Base-by-base conservation (phyloP, 106 monocot species). In the Phalaenopsis aphrodite region DNA sequence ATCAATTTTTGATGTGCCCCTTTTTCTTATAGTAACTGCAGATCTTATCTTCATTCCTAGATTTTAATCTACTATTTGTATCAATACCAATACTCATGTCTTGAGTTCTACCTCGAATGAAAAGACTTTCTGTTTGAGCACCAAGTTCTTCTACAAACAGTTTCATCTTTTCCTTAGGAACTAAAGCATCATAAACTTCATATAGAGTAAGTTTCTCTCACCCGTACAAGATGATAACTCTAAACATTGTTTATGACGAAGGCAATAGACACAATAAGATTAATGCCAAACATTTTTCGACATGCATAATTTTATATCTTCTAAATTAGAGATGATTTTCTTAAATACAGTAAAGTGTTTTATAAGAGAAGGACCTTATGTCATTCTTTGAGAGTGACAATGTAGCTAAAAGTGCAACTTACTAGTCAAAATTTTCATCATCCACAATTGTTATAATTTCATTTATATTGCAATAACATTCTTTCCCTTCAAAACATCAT, bases 1-100 rank as follows among this genome's bases (percentile, higher is more conserved):
- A n/a, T n/a, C n/a, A n/a, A n/a, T n/a, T 19, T n/a, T 77, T 77
- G 3, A 30, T 77, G 55, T 77, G 52, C 21, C 49, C 14, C 55
- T 45, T 45, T 75, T 75, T 18, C n/a, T 75, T 75, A 17, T 46
- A 75, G 21, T 75, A 75, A 47, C 46, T 75, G 7, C 45, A 75
- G 21, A 38, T 47, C 21, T 45, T 18, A 47, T 75, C 43, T 0
- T 45, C 47, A 18, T 42, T 4, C 17, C 19, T 45, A 15, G 17
- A 75, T 47, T 75, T 75, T 3, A 18, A 75, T n/a, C 75, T 43
- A 11, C 56, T 14, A 8, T 57, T 57, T 57, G 17, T 3, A 0
- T 3, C 56, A 11, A 3, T 3, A 57, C 56, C 10, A 57, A 0
- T 12, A 57, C 15, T 57, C 56, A 12, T 57, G 3, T 57, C 56